Conservation (phyloP, 257 asterid species). For the Ehretia macrophylla region DNA sequence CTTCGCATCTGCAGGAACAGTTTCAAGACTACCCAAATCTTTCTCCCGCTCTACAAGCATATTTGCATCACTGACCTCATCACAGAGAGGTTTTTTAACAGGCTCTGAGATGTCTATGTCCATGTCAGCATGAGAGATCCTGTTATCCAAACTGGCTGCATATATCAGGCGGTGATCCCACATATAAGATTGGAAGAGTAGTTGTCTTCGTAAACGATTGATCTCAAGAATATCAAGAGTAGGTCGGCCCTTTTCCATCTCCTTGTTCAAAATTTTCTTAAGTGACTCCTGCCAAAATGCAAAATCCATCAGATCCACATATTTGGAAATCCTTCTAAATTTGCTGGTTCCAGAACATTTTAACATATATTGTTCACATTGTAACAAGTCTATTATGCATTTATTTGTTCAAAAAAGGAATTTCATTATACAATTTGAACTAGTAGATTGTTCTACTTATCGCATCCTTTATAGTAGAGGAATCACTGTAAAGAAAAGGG, state of each 20-base stretch:
- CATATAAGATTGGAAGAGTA: constrained; percentile 68
- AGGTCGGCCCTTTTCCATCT: constrained; percentile 56
- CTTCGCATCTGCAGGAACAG: constrained; percentile 28
- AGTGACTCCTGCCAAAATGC: constrained; percentile 56
- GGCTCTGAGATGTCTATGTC: constrained; percentile 32
- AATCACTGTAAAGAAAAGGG: neutral
- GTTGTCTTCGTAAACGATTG: constrained; percentile 69
- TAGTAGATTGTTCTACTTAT: neutral
- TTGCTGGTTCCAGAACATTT: neutral
- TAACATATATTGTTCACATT: neutral
- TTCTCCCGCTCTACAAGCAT: constrained; percentile 23
- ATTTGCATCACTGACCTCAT: constrained; percentile 31
- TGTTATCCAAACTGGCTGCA: constrained; percentile 47
- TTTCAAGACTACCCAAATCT: constrained; percentile 20
- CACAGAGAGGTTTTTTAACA: constrained; percentile 27
- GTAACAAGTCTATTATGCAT: neutral
- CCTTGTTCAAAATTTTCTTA: constrained; percentile 49
- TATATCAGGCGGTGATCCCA: constrained; percentile 85
- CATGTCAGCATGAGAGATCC: constrained; percentile 23
- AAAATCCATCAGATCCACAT: constrained; percentile 17
- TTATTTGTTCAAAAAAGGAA: no score
- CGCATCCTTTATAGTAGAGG: neutral
- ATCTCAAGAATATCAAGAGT: constrained; percentile 72
- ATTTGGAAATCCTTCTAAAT: neutral
- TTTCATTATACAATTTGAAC: no score